Evolutionary conservation across 805 yeast species (phyloP).

Genomic region (Peterozyma xylosa): DNA sequence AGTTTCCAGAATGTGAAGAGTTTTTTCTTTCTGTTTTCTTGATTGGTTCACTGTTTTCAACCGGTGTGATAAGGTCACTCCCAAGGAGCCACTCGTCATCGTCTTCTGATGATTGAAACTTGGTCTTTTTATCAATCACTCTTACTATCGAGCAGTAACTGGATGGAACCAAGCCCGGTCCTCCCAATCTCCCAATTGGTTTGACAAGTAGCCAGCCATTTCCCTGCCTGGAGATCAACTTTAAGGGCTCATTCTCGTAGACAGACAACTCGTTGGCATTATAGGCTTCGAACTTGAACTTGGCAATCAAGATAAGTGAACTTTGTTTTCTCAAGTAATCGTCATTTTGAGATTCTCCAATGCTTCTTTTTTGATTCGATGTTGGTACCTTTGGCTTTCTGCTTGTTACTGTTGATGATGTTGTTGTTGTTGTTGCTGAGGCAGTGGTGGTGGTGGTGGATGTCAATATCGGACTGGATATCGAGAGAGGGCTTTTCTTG

Average conservation of each 20-base stretch:
- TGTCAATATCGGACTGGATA: too few relatives aligned
- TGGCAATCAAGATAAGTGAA: constrained; percentile 31
- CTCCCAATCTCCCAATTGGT: constrained; percentile 36
- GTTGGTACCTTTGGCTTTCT: too few relatives aligned
- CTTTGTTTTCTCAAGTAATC: too few relatives aligned
- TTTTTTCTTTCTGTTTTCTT: not conserved
- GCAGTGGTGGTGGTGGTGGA: too few relatives aligned
- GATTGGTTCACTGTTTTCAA: not conserved
- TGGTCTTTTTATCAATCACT: not conserved
- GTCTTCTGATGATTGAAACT: not conserved
- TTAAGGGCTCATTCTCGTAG: constrained; percentile 43
- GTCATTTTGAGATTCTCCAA: too few relatives aligned
- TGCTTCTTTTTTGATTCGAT: too few relatives aligned
- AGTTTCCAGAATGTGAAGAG: constrained; percentile 1
- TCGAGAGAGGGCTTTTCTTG: too few relatives aligned
- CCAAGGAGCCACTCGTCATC: constrained; percentile 5
- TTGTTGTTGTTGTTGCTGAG: too few relatives aligned
- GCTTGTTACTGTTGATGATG: too few relatives aligned
- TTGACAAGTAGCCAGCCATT: constrained; percentile 53
- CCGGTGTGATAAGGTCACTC: not conserved
- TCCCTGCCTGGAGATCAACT: constrained; percentile 36
- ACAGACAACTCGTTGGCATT: constrained; percentile 34
- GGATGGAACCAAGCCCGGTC: constrained; percentile 46
- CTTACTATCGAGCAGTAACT: constrained; percentile 19
- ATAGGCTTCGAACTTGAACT: constrained; percentile 37